Base-by-base conservation (phyloP, 352 stramenopile genomes). In the Peronospora belbahrii region DNA sequence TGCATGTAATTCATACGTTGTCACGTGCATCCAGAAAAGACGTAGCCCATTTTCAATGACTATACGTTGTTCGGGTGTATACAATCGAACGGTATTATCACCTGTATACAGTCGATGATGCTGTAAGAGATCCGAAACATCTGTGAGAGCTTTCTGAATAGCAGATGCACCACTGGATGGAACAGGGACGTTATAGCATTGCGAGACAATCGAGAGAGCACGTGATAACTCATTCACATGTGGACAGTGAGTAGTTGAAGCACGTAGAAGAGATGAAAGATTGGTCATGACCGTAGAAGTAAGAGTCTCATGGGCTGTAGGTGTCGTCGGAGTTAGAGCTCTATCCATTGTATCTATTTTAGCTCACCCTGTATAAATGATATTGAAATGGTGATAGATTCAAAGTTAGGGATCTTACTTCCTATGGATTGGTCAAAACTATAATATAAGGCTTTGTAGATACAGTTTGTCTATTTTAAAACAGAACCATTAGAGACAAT, bases 21-120 rank as follows among this genome's bases (percentile, higher is more conserved):
- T 74, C 23, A 79, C 74, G 32, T 84, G 74, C 0, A 63, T 48
- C 78, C 78, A 90, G 20, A 90, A 56, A 38, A 74, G 41, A 6
- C 54, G 48, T 41, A 85, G 35, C 1, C 60, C 71, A 22, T 23
- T 42, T 7, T 65, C 58, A 17, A 88, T 48, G 14, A 63, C 52
- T 24, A 52, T 33, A 11, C 58, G 33, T 35, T 84, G 60, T 23
- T 52, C 50, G 0, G 15, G 3, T 6, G 51, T 48, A 46, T 75
- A 75, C 25, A 32, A 38, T 0, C 40, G 24, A 0, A 42, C 14
- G 0, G 39, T 40, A n/a, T 25, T 52, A 6, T 59, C 31, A 4
- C 42, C 40, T 17, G 48, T 37, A 33, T 69, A 71, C 37, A 78
- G 28, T n/a, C 64, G 57, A 36, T 74, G 61, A 25, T 52, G 64